Percentiles rank a stretch among this genome's conserved stretches.
phyloP scores from a whole-genome alignment of 441 rosid genomes.

The Corymbia calophylla region DNA sequence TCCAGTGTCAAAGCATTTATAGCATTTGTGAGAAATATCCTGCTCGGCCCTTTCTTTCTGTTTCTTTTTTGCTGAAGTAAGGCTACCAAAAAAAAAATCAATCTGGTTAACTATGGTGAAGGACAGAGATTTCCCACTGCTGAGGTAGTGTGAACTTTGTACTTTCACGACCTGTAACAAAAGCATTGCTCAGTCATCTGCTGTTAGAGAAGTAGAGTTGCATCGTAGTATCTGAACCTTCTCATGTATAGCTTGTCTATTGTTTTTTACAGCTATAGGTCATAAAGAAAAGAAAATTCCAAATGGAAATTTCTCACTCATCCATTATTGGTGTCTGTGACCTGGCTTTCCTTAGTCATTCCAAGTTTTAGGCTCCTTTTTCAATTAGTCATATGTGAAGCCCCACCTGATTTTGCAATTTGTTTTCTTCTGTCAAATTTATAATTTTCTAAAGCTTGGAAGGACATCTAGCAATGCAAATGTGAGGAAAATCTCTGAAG shows the following conservation, averaged over 20 bases:
- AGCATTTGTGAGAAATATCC: neutral
- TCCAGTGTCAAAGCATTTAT: neutral
- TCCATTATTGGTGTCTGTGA: neutral
- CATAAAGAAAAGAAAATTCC: neutral
- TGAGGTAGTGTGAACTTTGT: neutral
- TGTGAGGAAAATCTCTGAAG: neutral
- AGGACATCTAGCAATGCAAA: neutral
- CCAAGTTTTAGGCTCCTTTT: neutral
- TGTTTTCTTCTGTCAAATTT: neutral
- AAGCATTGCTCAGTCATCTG: neutral
- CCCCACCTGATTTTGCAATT: neutral
- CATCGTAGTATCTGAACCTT: neutral
- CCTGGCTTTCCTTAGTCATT: neutral
- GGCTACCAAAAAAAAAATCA: neutral
- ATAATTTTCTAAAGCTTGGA: neutral
- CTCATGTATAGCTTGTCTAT: fast-evolving
- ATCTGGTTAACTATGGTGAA: neutral
- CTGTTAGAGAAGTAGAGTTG: neutral
- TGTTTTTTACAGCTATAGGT: neutral
- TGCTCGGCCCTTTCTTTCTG: neutral
- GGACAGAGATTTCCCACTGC: neutral
- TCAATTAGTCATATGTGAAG: neutral
- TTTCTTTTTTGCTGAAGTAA: neutral
- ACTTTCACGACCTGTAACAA: neutral
- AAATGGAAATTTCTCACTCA: neutral